These are phyloP conservation scores for Aureobasidium sp. DNA, from an alignment of 2,329 filamentous ascomycete species.

Conservation along the genomic window DNA sequence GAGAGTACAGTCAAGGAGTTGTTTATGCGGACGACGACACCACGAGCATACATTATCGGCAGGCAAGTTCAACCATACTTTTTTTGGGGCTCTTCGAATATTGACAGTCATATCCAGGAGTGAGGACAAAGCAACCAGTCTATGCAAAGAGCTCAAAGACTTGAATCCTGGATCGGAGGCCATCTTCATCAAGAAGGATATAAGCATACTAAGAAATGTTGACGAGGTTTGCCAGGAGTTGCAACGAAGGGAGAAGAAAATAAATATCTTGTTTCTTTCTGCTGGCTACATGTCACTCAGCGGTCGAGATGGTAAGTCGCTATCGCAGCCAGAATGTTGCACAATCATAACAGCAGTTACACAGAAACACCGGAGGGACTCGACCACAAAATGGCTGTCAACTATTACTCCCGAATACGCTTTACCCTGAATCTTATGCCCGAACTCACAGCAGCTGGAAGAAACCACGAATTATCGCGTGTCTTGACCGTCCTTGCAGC, in stretches of 20 bases:
- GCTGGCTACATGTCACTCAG: conserved; percentile 40
- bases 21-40: conserved; percentile 31
- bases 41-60: conserved; percentile 37
- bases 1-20: conserved; percentile 36
- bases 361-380: conserved; percentile 52
- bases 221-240: conserved; percentile 42
- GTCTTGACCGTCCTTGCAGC: conserved; percentile 49
- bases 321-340: background rate
- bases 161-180: conserved; percentile 32
- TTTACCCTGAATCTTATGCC: conserved; percentile 52
- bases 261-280: conserved; percentile 50
- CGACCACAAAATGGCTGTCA: conserved; percentile 43
- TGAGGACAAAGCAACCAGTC: conserved; percentile 28
- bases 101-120: conserved; percentile 22
- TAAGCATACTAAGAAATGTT: conserved; percentile 34
- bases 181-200: conserved; percentile 36
- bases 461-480: conserved; percentile 37
- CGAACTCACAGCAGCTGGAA: conserved; percentile 38
- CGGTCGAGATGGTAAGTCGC: conserved; percentile 25
- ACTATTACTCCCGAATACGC: conserved; percentile 51
- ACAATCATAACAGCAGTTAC: background rate
- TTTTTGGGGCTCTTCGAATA: background rate
- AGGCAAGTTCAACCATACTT: conserved; percentile 20
- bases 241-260: conserved; percentile 39
- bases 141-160: conserved; percentile 31